Evolutionary conservation across 768 basidiomycete genomes (phyloP), one percentile per base, ranked within the genome.

Genomic region (Hemileccinum rubropunctum): DNA sequence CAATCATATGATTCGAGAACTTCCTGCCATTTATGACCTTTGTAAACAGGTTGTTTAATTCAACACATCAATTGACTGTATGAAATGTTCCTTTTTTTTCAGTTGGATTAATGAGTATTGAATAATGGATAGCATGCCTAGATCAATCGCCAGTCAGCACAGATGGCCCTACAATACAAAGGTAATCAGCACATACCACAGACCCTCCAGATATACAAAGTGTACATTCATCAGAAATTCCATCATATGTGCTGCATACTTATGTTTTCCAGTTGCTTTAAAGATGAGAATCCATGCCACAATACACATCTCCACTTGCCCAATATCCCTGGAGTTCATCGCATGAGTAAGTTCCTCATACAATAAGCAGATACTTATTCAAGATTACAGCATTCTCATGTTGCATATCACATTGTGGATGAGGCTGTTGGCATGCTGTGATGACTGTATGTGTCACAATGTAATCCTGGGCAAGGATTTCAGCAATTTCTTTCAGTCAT

Each of bases 21-120:
- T 40, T 40, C 47, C 52, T 1, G n/a, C 52, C 42, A 6, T 54
- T 47, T 6, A 23, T 39, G 5, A 73, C 73, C 60, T 76, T 78
- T 6, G 64, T 74, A n/a, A 67, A 74, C 1, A 76, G 62, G 48
- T 77, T 77, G 27, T 75, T 69, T 3, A 69, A 58, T 49, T 79
- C 73, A 1, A 73, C 57, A 8, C 67, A 44, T 74, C 73, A 77
- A 42, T 77, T 75, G 3, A 74, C 57, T 0, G 59, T 66, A 1
- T 64, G 53, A 33, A 68, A 78, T 0, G 52, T 50, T 3, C 60
- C 58, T 8, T 48, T 42, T 30, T 63, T 60, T 0, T 74, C 73
- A 0, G 64, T 73, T 0, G 70, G 74, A 48, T 76, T 77, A 5
- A 62, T 41, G 23, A 72, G 66, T 1, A 59, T 13, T 40, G 15